A percentile compares a stretch with the other conserved stretches of the same genome.
Evolutionary conservation across 768 basidiomycete genomes (phyloP).

Genomic region (Podaxis sp.): DNA sequence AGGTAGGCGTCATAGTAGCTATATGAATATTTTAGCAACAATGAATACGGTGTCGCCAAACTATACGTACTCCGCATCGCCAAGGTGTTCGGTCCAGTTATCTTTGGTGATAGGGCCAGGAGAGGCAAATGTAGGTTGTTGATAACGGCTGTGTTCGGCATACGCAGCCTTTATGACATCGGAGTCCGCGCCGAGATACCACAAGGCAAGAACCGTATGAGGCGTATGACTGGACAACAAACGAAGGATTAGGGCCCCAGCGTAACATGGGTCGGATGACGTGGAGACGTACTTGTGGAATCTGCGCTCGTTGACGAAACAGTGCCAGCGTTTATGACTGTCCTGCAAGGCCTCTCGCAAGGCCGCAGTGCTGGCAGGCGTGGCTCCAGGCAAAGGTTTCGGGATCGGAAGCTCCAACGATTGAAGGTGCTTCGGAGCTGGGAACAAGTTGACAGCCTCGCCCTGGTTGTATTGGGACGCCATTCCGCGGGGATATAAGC

Average conservation of each 20-base stretch:
- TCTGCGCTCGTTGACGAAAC: slow-evolving; percentile 47
- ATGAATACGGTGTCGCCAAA: background rate
- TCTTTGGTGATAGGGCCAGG: slow-evolving; percentile 43
- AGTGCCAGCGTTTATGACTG: slow-evolving; percentile 55
- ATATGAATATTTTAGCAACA: slow-evolving; percentile 1
- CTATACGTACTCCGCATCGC: slow-evolving; percentile 47
- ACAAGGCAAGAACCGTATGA: slow-evolving; percentile 60
- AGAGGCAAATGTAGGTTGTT: slow-evolving; percentile 38
- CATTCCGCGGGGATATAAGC: background rate
- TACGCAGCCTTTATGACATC: slow-evolving; percentile 38
- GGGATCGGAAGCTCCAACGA: slow-evolving; percentile 1
- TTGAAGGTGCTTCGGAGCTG: background rate
- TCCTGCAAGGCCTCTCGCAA: slow-evolving; percentile 43
- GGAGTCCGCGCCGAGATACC: slow-evolving; percentile 55
- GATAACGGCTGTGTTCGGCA: slow-evolving; percentile 33
- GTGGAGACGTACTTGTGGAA: slow-evolving; percentile 36
- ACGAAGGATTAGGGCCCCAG: slow-evolving; percentile 32
- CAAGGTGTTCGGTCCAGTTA: slow-evolving; percentile 58
- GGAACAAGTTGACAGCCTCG: slow-evolving; percentile 9
- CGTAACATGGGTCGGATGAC: background rate
- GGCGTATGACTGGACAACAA: slow-evolving; percentile 42
- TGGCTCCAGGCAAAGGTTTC: slow-evolving; percentile 31
- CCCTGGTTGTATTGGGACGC: background rate
- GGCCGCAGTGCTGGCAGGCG: slow-evolving; percentile 35
- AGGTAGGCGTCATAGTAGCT: slow-evolving; percentile 60